Evolutionary conservation across 2,329 filamentous ascomycete species (phyloP).

Genomic region (Drechslerella stenobrocha): DNA sequence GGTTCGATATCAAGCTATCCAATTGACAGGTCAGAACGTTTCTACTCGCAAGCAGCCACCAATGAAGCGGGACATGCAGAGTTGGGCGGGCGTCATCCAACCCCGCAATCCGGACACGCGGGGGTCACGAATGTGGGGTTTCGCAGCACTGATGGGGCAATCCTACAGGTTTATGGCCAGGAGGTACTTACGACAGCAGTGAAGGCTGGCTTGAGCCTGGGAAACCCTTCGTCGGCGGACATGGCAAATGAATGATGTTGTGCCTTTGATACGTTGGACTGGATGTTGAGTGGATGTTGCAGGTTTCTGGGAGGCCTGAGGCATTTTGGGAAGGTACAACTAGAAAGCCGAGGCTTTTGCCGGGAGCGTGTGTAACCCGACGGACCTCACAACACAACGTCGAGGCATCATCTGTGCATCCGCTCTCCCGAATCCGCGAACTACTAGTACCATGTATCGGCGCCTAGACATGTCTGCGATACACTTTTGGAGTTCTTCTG

Average conservation of each 20-base stretch:
- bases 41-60: background rate
- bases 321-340: too few species aligned
- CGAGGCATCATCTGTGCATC: too few species aligned
- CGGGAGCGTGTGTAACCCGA: too few species aligned
- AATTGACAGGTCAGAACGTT: background rate
- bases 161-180: background rate
- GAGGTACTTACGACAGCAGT: conserved; percentile 24
- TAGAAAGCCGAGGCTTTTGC: too few species aligned
- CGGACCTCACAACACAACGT: too few species aligned
- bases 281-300: background rate
- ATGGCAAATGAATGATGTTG: conserved; percentile 4
- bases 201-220: conserved; percentile 37
- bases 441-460: too few species aligned
- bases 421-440: too few species aligned
- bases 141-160: conserved; percentile 1
- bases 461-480: too few species aligned
- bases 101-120: conserved; percentile 21
- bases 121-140: too few species aligned
- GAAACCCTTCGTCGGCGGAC: conserved; percentile 22
- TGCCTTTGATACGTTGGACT: background rate
- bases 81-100: conserved; percentile 1
- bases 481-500: too few species aligned
- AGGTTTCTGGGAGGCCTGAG: background rate
- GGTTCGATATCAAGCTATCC: conserved; percentile 30
- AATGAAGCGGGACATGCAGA: background rate